Conservation (phyloP, 805 yeast genomes). For the Pichia kluyveri region DNA sequence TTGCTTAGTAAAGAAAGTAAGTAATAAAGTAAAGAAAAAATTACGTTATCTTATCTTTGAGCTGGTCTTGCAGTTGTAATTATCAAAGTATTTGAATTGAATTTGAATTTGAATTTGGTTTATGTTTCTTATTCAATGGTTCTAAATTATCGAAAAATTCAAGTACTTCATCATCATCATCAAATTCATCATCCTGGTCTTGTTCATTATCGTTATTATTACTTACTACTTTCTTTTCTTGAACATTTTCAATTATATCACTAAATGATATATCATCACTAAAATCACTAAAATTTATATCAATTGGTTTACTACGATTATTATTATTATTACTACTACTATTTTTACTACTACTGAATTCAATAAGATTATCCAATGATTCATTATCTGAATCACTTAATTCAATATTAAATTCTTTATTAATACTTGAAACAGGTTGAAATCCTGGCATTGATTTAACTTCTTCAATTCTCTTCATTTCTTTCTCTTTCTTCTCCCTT, state of each 20-base stretch:
- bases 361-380: background rate
- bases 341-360: background rate
- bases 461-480: slow-evolving; percentile 2
- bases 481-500: slow-evolving; percentile 23
- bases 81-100: too few species aligned
- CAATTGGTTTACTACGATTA: too few species aligned
- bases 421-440: slow-evolving; percentile 33
- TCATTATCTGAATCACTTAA: too few species aligned
- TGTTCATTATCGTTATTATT: too few species aligned
- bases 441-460: slow-evolving; percentile 34
- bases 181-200: background rate
- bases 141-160: background rate
- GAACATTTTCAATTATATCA: slow-evolving; percentile 2
- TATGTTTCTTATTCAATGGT: background rate
- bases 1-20: too few species aligned
- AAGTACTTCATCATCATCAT: background rate
- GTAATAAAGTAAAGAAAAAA: background rate
- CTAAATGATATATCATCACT: slow-evolving; percentile 5
- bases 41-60: background rate
- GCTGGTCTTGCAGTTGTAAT: background rate
- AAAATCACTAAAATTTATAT: background rate
- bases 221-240: background rate
- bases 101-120: background rate
- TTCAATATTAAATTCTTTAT: too few species aligned
- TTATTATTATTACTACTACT: background rate